Conservation (phyloP, 352 stramenopile genomes). For the Globisporangium emineosum region DNA sequence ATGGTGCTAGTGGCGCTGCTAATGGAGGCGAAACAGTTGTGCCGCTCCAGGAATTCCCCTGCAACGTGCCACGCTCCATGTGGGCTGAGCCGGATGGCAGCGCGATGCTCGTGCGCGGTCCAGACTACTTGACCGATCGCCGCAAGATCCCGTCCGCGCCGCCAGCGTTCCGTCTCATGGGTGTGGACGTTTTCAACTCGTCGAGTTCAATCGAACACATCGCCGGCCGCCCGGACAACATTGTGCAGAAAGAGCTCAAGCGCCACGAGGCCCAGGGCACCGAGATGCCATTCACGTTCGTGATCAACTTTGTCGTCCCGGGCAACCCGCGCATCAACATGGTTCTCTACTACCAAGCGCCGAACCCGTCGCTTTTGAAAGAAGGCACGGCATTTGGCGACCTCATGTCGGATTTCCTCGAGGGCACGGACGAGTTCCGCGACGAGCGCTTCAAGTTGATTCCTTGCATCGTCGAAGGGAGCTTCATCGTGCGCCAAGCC, state of each 20-base stretch:
- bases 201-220: constrained; percentile 59
- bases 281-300: constrained; percentile 76
- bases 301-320: constrained; percentile 76
- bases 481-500: constrained; percentile 77
- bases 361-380: constrained; percentile 43
- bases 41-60: constrained; percentile 45
- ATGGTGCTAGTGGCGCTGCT: background rate
- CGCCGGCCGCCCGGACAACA: constrained; percentile 49
- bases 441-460: constrained; percentile 85
- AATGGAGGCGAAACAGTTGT: constrained; percentile 4
- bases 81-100: constrained; percentile 61
- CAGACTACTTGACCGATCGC: constrained; percentile 64
- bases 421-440: constrained; percentile 71
- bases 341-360: constrained; percentile 71
- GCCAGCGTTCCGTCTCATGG: constrained; percentile 62
- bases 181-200: constrained; percentile 62
- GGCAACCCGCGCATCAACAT: constrained; percentile 57
- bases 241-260: constrained; percentile 56
- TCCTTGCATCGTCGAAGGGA: constrained; percentile 74
- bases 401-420: constrained; percentile 71
- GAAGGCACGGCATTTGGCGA: constrained; percentile 64
- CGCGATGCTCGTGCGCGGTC: constrained; percentile 69
- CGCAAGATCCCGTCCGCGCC: constrained; percentile 72
- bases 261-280: constrained; percentile 55
- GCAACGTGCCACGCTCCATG: constrained; percentile 60